Evolutionary conservation across 345 rosid genomes (phyloP).

Genomic region (Cardiospermum halicacabum): DNA sequence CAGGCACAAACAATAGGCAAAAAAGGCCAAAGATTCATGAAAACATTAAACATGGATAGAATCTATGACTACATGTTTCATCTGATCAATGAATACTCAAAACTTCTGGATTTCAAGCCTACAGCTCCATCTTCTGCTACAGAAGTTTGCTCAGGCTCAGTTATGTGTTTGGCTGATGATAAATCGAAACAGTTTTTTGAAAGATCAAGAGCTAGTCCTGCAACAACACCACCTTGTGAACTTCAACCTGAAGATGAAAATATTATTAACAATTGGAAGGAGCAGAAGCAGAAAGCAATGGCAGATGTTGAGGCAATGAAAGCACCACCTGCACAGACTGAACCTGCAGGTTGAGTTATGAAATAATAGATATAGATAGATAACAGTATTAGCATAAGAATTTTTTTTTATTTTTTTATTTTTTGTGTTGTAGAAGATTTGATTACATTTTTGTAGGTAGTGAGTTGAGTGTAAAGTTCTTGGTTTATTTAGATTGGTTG

Average conservation of each 20-base stretch:
- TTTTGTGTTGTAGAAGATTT: no score
- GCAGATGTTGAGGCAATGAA: slow-evolving; percentile 31
- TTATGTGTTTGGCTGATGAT: slow-evolving; percentile 71
- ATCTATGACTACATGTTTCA: slow-evolving; percentile 88
- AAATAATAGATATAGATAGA: background rate
- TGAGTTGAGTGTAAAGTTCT: no score
- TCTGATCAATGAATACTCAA: slow-evolving; percentile 69
- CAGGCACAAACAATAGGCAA: slow-evolving; percentile 77
- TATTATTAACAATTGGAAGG: slow-evolving; percentile 32
- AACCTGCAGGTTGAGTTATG: slow-evolving; percentile 14
- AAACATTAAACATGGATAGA: slow-evolving; percentile 55
- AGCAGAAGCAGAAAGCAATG: slow-evolving; percentile 38
- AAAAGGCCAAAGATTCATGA: slow-evolving; percentile 75
- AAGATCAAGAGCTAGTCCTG: slow-evolving; percentile 33
- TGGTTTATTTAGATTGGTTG: no score
- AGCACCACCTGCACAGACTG: slow-evolving; percentile 15
- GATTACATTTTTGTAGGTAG: no score
- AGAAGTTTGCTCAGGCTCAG: slow-evolving; percentile 62
- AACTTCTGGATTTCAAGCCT: slow-evolving; percentile 72
- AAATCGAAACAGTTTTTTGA: slow-evolving; percentile 50
- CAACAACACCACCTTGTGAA: slow-evolving; percentile 48
- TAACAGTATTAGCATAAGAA: no score
- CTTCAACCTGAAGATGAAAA: slow-evolving; percentile 31
- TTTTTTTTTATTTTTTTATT: no score
- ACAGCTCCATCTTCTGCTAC: slow-evolving; percentile 57